Base-by-base conservation (phyloP, 108 stramenopile species). In the Mayamaea pseudoterrestris region DNA sequence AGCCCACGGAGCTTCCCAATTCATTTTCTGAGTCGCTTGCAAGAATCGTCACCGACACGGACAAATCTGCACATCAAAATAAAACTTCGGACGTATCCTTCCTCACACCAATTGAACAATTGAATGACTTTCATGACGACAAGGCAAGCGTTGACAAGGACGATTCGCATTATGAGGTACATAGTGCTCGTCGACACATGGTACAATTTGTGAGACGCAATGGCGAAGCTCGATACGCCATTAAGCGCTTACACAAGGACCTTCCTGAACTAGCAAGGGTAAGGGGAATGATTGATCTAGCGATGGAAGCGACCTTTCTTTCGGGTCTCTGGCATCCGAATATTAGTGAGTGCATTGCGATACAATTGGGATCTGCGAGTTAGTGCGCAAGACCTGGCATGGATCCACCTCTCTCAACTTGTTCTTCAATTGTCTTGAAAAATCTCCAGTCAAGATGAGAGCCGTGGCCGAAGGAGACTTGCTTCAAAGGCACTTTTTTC, bases 171-270 rank as follows among this genome's bases (percentile, higher is more conserved):
- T 63, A 69, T 29, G 76, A 85, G 40, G 57, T 61, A 11, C 42
- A 42, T 7, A 52, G 52, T 16, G 68, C 74, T 5, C 41, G 60
- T 18, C 30, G 28, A 8, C 27, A 41, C 29, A 68, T 68, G 60
- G 28, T 42, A 5, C 12, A 52, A 35, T 25, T 66, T 32, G 73
- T 63, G 42, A 31, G 68, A 13, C 62, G 77, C 9, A 53, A 67
- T 35, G 70, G 77, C 6, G 55, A 61, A 27, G 67, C 77, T 17
- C 53, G 77, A 4, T 79, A 79, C 64, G 77, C 77, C 8, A 41
- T 79, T 5, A 79, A 79, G 36, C 58, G 53, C 20, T 47, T 79
- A 14, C 36, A 43, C 24, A 28, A 21, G 13, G 63, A 56, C 21
- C 31, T 74, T 44, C 27, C 24, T n/a, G 70, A 56, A 32, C 31